These are phyloP conservation scores for Lanmaoa pseudosensibilis DNA, from an alignment of 768 basidiomycete genomes.

Conservation along the genomic window DNA sequence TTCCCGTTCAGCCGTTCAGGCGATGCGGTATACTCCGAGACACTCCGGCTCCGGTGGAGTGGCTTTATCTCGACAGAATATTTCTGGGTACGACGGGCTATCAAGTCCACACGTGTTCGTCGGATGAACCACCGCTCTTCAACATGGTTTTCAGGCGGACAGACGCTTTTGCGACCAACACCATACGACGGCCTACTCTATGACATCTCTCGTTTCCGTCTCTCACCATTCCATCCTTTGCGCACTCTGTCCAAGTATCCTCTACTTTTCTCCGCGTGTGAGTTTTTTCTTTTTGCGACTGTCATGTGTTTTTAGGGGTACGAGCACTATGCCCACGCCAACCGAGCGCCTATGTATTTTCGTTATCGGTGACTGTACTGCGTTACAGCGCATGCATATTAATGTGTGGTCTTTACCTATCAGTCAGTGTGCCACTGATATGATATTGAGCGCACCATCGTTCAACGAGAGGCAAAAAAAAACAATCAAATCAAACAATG, in stretches of 20 bases:
- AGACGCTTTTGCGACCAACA: background rate
- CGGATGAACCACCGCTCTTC: background rate
- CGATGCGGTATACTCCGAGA: background rate
- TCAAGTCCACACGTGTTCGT: no score
- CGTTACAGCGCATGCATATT: background rate
- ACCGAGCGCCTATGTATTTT: background rate
- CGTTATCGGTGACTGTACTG: background rate
- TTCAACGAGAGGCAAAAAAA: no score
- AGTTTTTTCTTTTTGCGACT: no score
- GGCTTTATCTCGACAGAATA: background rate
- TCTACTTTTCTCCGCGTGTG: background rate
- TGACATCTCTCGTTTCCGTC: background rate
- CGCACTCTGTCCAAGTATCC: background rate
- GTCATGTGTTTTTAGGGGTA: background rate
- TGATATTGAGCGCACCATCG: background rate
- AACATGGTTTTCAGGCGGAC: background rate
- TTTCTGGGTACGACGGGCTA: background rate
- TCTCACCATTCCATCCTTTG: background rate
- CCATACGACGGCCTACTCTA: background rate
- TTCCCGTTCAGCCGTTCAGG: background rate
- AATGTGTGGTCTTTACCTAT: background rate
- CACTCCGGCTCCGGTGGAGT: background rate
- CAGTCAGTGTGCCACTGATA: background rate
- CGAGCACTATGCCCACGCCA: background rate
- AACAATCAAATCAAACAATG: no score